These are phyloP conservation scores for Phycomyces nitens DNA, from an alignment of 192 early-diverging fungal species.

Conservation along the genomic window DNA sequence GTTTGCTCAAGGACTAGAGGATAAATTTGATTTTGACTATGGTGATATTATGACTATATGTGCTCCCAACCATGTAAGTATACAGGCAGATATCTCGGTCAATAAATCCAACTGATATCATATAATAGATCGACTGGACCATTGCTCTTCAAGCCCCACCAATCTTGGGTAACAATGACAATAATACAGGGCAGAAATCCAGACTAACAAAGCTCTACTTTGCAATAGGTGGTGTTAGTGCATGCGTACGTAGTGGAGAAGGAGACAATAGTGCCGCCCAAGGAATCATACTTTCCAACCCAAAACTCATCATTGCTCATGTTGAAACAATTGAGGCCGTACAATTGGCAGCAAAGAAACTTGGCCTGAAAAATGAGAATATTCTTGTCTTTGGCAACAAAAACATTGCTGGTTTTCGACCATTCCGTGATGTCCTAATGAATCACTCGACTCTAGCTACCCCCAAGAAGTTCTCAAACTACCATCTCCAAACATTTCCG, in stretches of 20 bases:
- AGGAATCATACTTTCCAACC: not conserved
- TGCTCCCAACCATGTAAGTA: not conserved
- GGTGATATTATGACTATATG: not conserved
- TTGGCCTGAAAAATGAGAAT: not conserved
- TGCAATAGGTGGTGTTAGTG: not conserved
- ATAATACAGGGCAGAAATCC: not conserved
- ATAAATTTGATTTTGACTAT: not conserved
- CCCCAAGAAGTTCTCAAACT: not conserved
- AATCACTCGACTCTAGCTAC: not conserved
- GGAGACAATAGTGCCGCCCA: not conserved
- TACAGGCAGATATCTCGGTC: not conserved
- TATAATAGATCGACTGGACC: not conserved
- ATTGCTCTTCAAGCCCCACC: not conserved
- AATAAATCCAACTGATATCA: too few relatives aligned
- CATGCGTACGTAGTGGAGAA: not conserved
- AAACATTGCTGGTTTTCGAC: not conserved
- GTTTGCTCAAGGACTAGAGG: not conserved
- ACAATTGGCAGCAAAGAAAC: not conserved
- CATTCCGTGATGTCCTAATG: not conserved
- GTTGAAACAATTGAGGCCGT: not conserved
- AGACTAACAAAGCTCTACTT: not conserved
- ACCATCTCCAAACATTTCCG: not conserved
- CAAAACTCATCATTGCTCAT: not conserved
- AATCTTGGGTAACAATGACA: not conserved
- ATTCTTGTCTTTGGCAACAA: not conserved